Evolutionary conservation across 148 eudicot genomes (phyloP).

Genomic region (Silene uniflora): DNA sequence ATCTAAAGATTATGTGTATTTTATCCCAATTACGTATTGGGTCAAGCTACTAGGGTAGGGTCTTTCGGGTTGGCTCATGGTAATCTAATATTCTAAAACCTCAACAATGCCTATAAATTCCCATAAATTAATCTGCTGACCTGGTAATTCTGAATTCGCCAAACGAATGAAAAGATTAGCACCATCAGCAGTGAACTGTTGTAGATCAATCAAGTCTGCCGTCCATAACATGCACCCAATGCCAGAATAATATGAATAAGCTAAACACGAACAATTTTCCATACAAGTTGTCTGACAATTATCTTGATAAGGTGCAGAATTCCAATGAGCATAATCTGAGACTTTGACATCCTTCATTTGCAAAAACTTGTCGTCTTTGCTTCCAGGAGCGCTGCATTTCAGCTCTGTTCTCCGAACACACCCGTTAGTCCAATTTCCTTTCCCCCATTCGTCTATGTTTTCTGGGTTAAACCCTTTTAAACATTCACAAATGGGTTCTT

Average conservation of each 20-base stretch:
- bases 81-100: no score
- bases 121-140: conserved; percentile 17
- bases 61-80: no score
- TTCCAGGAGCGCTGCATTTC: conserved; percentile 26
- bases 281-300: conserved; percentile 23
- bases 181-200: conserved; percentile 28
- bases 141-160: conserved; percentile 32
- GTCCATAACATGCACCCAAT: conserved; percentile 50
- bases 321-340: conserved; percentile 25
- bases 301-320: background rate
- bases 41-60: no score
- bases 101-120: no score
- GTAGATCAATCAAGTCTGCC: conserved; percentile 33
- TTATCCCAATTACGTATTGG: no score
- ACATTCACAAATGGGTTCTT: conserved; percentile 26
- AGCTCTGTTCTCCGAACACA: conserved; percentile 37
- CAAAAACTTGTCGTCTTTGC: conserved; percentile 35
- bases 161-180: conserved; percentile 38
- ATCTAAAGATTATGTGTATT: no score
- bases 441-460: conserved; percentile 34
- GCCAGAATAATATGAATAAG: conserved; percentile 35
- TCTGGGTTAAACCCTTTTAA: conserved; percentile 42
- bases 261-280: conserved; percentile 37
- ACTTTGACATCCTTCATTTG: conserved; percentile 29
- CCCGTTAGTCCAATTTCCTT: conserved; percentile 47